These are phyloP conservation scores for Lactifluus echinatus DNA, from an alignment of 768 basidiomycete genomes.

Conservation along the genomic window DNA sequence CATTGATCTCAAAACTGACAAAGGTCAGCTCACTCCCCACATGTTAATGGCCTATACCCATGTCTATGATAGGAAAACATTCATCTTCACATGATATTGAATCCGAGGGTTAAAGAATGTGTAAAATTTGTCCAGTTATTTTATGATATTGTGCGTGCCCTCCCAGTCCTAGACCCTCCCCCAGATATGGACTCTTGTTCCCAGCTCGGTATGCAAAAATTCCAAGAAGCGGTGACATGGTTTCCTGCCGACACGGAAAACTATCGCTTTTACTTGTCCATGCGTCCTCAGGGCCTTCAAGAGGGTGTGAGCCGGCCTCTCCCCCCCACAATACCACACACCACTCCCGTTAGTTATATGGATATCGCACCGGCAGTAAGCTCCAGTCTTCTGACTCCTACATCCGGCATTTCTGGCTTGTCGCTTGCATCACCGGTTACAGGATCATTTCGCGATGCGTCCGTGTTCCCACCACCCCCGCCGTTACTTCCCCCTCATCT, in stretches of 20 bases:
- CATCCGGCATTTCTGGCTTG: constrained; percentile 10
- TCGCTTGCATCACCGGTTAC: constrained; percentile 13
- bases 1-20: constrained; percentile 9
- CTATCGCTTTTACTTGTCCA: constrained; percentile 16
- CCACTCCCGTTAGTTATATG: not conserved
- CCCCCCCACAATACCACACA: not conserved
- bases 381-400: constrained; percentile 11
- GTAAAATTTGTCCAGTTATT: constrained; percentile 11
- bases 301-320: not conserved
- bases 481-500: not conserved
- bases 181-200: not conserved
- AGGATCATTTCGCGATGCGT: constrained; percentile 1
- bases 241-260: constrained; percentile 10
- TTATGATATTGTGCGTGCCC: constrained; percentile 16
- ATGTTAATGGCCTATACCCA: constrained; percentile 5
- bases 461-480: constrained; percentile 1
- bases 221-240: constrained; percentile 10
- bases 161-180: not conserved
- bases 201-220: constrained; percentile 14
- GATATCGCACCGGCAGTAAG: constrained; percentile 5
- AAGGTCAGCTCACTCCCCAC: constrained; percentile 13
- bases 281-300: constrained; percentile 2
- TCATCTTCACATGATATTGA: constrained; percentile 22
- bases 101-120: constrained; percentile 6
- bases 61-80: constrained; percentile 17